Evolutionary conservation across 2,329 filamentous ascomycete genomes (phyloP).

Genomic region (Diaporthe sp.): DNA sequence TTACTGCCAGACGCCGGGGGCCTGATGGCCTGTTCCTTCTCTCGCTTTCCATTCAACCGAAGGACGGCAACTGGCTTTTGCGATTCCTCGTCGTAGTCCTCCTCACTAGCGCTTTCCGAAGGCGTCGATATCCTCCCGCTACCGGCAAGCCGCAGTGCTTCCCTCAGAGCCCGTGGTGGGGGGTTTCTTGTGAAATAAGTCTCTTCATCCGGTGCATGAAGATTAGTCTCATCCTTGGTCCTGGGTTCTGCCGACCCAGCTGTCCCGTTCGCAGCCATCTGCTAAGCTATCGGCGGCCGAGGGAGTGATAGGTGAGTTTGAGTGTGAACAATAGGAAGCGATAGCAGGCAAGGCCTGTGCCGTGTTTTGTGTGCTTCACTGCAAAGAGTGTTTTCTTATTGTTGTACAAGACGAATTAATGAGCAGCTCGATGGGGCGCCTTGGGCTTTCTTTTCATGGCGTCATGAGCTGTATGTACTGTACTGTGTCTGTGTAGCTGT

Average conservation of each 20-base stretch:
- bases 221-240: neutral
- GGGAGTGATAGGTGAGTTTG: neutral
- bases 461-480: neutral
- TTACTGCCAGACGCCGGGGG: slow-evolving; percentile 43
- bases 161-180: slow-evolving; percentile 43
- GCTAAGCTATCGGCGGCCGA: slow-evolving; percentile 2
- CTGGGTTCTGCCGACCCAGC: slow-evolving; percentile 22
- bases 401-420: neutral
- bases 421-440: neutral
- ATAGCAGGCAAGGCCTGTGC: neutral
- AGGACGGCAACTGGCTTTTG: slow-evolving; percentile 45
- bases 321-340: neutral
- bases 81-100: slow-evolving; percentile 59
- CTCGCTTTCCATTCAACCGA: slow-evolving; percentile 42
- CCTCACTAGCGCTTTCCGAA: slow-evolving; percentile 60
- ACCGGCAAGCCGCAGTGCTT: slow-evolving; percentile 42
- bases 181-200: slow-evolving; percentile 17
- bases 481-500: neutral
- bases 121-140: slow-evolving; percentile 41
- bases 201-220: neutral
- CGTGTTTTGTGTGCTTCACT: neutral
- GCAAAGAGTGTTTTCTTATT: neutral
- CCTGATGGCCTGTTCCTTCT: slow-evolving; percentile 42
- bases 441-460: neutral
- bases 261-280: slow-evolving; percentile 38